These are phyloP conservation scores for Juglanconis sp. DNA, from an alignment of 2,329 filamentous ascomycete genomes.

Conservation along the genomic window DNA sequence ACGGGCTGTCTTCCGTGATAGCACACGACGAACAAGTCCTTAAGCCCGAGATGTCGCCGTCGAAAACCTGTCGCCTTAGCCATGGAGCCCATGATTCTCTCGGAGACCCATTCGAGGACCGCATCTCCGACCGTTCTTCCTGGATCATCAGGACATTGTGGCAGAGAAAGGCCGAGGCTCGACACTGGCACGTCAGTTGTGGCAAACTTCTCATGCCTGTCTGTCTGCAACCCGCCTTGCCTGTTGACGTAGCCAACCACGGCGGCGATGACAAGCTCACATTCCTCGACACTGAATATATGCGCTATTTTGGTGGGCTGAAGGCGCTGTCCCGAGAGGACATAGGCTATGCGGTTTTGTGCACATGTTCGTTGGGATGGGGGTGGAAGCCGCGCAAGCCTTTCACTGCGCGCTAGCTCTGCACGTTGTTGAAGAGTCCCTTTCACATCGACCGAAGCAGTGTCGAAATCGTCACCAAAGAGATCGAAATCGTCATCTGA, in stretches of 20 bases:
- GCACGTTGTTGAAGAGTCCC: constrained; percentile 4
- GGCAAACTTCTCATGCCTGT: constrained; percentile 14
- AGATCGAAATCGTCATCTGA: constrained; percentile 13
- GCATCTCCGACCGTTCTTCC: background rate
- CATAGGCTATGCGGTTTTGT: constrained; percentile 15
- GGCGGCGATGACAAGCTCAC: constrained; percentile 5
- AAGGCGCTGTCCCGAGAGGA: constrained; percentile 13
- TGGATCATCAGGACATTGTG: background rate
- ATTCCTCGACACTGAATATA: constrained; percentile 8
- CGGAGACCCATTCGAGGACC: background rate
- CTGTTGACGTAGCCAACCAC: constrained; percentile 7
- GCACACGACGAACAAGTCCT: constrained; percentile 17
- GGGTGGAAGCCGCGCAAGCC: constrained; percentile 12
- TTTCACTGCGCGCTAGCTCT: constrained; percentile 11
- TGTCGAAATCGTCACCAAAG: constrained; percentile 9
- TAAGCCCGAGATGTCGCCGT: constrained; percentile 8
- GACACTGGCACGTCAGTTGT: constrained; percentile 17
- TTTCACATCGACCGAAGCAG: background rate
- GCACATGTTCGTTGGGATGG: constrained; percentile 6
- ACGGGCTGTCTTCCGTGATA: background rate
- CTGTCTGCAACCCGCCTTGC: constrained; percentile 12
- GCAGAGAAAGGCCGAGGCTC: background rate
- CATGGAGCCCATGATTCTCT: constrained; percentile 6
- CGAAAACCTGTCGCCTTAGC: constrained; percentile 9
- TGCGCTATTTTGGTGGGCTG: constrained; percentile 4